Evolutionary conservation across 768 basidiomycete species (phyloP), one percentile per base, ranked within the genome.

Genomic region (Tulasnella sp.): DNA sequence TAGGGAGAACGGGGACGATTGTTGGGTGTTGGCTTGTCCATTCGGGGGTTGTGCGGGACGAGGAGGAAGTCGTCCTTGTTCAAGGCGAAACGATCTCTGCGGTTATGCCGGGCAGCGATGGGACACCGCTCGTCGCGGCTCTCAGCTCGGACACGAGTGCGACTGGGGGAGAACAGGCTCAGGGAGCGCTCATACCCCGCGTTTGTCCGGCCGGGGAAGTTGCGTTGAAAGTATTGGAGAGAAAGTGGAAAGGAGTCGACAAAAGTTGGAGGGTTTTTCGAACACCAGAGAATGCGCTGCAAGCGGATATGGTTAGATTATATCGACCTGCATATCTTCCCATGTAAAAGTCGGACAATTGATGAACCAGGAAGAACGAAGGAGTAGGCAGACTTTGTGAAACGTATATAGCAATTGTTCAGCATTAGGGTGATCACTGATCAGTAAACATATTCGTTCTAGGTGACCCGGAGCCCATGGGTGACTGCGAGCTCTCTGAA

Each of bases 11-110:
- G 5, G 76, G 76, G 36, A 77, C 58, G 5, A 68, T 77, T 18
- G 76, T 77, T 9, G 76, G 76, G 19, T 62, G 76, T 27, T 77
- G 76, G 76, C 76, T 77, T 4, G 76, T 77, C 38, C 76, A 62
- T n/a, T 34, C 48, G 36, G 56, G 52, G 27, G 36, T 16, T 39
- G 76, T 77, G 16, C 46, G 56, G 24, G 48, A 62, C 14, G 58
- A 21, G 6, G 40, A 56, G 3, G 56, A 77, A 10, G 31, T 31
- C 36, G n/a, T 39, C 27, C 39, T 40, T 42, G 39, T 18, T 52
- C 21, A 4, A 52, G 10, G 48, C 24, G 21, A 52, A 52, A 4
- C 48, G 19, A 52, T 19, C 48, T 52, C 48, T 10, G 21, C 21
- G 48, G 24, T 21, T 9, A 10, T 3, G 9, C 21, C 48, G 24